Conservation (phyloP, 75 land plant species). For the Picea sitchensis region DNA sequence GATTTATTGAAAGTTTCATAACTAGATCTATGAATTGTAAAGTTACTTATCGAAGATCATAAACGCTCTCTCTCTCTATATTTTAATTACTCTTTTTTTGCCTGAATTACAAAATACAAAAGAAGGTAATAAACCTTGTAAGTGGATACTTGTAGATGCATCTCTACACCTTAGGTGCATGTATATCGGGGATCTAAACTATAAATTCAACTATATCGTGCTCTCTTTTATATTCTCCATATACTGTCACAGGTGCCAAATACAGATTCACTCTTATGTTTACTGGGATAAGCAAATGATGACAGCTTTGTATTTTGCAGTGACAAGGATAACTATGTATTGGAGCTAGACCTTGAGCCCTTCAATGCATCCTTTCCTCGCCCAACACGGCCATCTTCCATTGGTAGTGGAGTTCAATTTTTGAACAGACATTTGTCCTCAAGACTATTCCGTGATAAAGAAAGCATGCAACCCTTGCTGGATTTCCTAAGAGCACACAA, state of each 20-base stretch:
- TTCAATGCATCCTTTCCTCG: conserved; percentile 57
- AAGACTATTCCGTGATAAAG: conserved; percentile 50
- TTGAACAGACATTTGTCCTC: conserved; percentile 94
- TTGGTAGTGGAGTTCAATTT: conserved; percentile 85
- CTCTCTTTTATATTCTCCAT: neutral
- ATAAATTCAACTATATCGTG: too few relatives aligned
- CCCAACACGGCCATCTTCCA: conserved; percentile 49
- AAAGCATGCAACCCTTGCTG: conserved; percentile 63
- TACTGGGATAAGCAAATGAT: neutral
- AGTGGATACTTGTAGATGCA: too few relatives aligned
- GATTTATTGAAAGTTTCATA: neutral
- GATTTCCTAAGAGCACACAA: conserved; percentile 80
- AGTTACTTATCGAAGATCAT: too few relatives aligned
- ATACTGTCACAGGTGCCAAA: neutral
- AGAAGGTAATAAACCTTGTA: too few relatives aligned
- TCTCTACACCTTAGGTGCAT: too few relatives aligned
- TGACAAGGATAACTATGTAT: conserved; percentile 34
- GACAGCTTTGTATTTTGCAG: conserved; percentile 9
- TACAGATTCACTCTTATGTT: neutral
- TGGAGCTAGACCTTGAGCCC: conserved; percentile 71
- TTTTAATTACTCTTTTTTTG: too few relatives aligned
- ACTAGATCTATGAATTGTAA: neutral
- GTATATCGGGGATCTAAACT: too few relatives aligned
- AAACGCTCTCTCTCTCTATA: too few relatives aligned
- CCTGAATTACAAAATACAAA: too few relatives aligned